These are phyloP conservation scores for Geotrichum candidum DNA, from an alignment of 1,139 yeast species.

Conservation along the genomic window DNA sequence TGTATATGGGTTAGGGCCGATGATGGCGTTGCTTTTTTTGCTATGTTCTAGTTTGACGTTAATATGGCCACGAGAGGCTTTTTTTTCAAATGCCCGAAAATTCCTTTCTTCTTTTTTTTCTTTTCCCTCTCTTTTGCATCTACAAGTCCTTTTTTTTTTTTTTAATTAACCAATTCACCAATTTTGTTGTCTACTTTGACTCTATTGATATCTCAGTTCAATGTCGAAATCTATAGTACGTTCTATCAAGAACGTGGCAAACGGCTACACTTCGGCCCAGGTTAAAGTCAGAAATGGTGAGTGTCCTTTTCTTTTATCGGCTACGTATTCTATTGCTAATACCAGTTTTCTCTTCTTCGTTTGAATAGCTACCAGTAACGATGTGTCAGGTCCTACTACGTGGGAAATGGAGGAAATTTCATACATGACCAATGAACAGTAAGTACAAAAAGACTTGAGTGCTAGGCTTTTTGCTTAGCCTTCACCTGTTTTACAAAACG, in stretches of 20 bases:
- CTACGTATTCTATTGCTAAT: neutral
- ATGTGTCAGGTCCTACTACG: constrained; percentile 76
- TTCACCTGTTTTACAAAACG: neutral
- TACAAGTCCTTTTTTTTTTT: neutral
- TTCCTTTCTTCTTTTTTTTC: neutral
- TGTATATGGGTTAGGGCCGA: neutral
- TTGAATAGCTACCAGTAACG: constrained; percentile 75
- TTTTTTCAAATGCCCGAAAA: neutral
- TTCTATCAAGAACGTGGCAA: constrained; percentile 86
- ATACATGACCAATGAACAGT: constrained; percentile 61
- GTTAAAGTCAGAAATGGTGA: constrained; percentile 69
- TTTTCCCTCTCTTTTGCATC: neutral
- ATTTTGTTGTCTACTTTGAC: neutral
- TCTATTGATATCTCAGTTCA: neutral
- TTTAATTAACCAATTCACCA: neutral
- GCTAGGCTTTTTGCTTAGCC: neutral
- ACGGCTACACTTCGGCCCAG: constrained; percentile 85
- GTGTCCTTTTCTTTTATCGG: constrained; percentile 11
- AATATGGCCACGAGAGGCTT: neutral
- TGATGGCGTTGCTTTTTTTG: neutral
- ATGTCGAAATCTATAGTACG: constrained; percentile 80
- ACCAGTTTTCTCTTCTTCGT: neutral
- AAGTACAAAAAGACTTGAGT: neutral
- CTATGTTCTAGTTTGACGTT: neutral
- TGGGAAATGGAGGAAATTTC: constrained; percentile 83